Percentiles rank a stretch among this genome's conserved stretches.
phyloP scores from a whole-genome alignment of 345 rosid species.

The Dipteronia dyeriana region DNA sequence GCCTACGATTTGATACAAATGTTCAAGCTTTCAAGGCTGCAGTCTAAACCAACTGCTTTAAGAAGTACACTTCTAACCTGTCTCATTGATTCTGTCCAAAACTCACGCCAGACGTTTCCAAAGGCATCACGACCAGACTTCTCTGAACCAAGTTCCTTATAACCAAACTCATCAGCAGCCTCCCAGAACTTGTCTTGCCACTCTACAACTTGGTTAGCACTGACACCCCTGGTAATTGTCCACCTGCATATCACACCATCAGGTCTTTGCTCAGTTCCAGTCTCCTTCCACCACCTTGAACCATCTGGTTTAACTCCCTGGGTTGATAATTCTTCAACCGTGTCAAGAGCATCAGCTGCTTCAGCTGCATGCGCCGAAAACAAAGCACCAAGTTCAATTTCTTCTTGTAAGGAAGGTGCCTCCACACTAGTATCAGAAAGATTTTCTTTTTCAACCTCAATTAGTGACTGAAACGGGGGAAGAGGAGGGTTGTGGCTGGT shows the following conservation, averaged over 20 bases:
- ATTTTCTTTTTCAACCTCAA: conserved; percentile 46
- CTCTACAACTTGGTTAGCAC: conserved; percentile 73
- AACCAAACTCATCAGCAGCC: conserved; percentile 84
- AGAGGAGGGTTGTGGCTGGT: conserved; percentile 40
- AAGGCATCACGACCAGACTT: conserved; percentile 85
- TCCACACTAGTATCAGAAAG: conserved; percentile 37
- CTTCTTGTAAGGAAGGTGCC: conserved; percentile 35
- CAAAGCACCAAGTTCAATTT: conserved; percentile 43
- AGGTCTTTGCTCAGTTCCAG: conserved; percentile 69
- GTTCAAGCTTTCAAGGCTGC: background rate
- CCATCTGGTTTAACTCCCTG: conserved; percentile 61
- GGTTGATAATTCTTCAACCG: conserved; percentile 44
- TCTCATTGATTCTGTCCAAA: conserved; percentile 87
- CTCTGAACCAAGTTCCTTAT: conserved; percentile 97
- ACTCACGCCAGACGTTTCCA: conserved; percentile 90
- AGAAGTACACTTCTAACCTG: conserved; percentile 53
- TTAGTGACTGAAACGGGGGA: conserved; percentile 72
- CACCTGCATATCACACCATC: conserved; percentile 90
- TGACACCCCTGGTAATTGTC: conserved; percentile 88
- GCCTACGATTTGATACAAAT: background rate
- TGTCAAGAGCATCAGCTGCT: conserved; percentile 70
- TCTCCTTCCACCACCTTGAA: conserved; percentile 88
- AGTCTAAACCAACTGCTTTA: background rate
- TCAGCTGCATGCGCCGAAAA: conserved; percentile 72
- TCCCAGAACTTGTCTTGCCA: conserved; percentile 99